phyloP scores from a whole-genome alignment of 768 basidiomycete species.

The Sporobolomyces roseus region DNA sequence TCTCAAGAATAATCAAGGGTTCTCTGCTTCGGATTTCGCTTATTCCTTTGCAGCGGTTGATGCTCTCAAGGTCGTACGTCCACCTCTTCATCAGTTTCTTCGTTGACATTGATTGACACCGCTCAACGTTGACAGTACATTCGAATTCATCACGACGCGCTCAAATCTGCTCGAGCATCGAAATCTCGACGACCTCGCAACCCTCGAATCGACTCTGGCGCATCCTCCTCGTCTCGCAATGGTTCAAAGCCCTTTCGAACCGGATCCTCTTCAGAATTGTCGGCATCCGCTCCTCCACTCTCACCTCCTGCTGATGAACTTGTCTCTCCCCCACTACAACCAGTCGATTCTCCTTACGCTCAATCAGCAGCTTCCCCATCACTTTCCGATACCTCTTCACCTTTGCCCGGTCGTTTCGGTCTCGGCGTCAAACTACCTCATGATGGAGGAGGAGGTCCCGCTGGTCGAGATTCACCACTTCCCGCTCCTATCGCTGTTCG shows the following conservation, averaged over 20 bases:
- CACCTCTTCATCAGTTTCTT: neutral
- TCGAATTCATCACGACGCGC: neutral
- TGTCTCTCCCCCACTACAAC: neutral
- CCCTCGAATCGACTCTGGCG: neutral
- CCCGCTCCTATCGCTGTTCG: constrained; percentile 6
- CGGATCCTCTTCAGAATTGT: constrained; percentile 12
- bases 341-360: neutral
- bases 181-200: constrained; percentile 1
- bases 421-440: neutral
- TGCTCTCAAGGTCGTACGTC: constrained; percentile 19
- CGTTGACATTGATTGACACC: neutral
- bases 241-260: neutral
- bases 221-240: neutral
- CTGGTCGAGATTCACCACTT: constrained; percentile 8
- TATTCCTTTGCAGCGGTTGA: constrained; percentile 15
- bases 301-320: neutral
- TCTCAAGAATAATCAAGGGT: constrained; percentile 43
- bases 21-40: constrained; percentile 41
- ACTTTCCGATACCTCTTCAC: neutral
- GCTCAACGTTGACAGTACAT: neutral
- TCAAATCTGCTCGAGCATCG: constrained; percentile 14
- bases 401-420: neutral
- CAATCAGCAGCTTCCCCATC: constrained; percentile 4
- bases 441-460: neutral
- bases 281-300: neutral